Percentiles rank a stretch among this genome's conserved stretches.
Conservation (phyloP, 1,284 basidiomycete species). For the Trichosporon coremiiforme region DNA sequence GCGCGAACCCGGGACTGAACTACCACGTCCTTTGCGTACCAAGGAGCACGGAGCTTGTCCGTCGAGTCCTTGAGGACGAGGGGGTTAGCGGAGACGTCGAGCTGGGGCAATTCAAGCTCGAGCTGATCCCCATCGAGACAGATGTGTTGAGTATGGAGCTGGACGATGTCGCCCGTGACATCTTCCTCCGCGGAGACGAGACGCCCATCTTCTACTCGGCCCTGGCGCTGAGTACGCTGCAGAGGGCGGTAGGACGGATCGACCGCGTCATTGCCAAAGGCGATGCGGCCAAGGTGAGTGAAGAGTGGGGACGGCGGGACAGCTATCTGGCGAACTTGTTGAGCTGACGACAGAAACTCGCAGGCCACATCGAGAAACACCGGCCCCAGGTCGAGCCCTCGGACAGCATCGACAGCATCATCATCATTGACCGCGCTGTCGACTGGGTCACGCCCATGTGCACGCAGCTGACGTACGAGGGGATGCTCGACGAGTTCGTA, state of each 20-base stretch:
- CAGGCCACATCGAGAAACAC: constrained; percentile 70
- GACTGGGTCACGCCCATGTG: constrained; percentile 95
- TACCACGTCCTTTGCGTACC: constrained; percentile 92
- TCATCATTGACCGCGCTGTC: constrained; percentile 86
- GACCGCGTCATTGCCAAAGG: constrained; percentile 94
- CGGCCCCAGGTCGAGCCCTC: constrained; percentile 53
- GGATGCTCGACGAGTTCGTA: constrained; percentile 91
- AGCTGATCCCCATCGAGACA: constrained; percentile 88
- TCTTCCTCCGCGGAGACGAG: constrained; percentile 93
- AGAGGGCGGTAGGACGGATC: constrained; percentile 84
- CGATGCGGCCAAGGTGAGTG: constrained; percentile 66
- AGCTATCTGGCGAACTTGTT: too few species aligned
- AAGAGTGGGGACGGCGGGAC: too few species aligned
- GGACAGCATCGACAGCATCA: constrained; percentile 74
- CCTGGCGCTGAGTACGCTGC: constrained; percentile 80
- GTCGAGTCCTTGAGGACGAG: constrained; percentile 81
- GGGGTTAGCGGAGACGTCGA: constrained; percentile 87
- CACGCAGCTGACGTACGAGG: constrained; percentile 96
- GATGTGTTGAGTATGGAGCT: constrained; percentile 87
- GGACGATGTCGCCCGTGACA: constrained; percentile 77
- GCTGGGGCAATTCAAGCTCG: constrained; percentile 73
- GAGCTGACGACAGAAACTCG: constrained; percentile 66
- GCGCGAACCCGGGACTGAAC: constrained; percentile 47
- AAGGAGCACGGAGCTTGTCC: constrained; percentile 79
- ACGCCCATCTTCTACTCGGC: constrained; percentile 85